A percentile compares a stretch with the other conserved stretches of the same genome.
These are phyloP conservation scores for Cyberlindnera sargentensis DNA, from an alignment of 805 yeast species.

Conservation along the genomic window DNA sequence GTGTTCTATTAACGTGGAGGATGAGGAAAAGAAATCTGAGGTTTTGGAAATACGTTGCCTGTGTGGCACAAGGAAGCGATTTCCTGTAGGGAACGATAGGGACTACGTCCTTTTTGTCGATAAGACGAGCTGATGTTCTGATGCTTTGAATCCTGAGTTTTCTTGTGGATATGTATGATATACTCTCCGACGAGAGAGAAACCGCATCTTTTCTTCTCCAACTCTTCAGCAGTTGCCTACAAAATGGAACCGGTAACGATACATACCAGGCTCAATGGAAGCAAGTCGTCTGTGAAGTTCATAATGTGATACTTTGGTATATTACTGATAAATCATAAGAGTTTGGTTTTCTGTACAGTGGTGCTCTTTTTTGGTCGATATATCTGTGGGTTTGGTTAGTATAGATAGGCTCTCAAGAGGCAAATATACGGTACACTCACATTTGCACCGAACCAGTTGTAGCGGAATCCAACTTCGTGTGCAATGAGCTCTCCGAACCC, in stretches of 20 bases:
- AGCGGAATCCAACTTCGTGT: conserved; percentile 80
- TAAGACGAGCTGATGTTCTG: conserved; percentile 1
- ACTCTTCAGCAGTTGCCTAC: too few relatives aligned
- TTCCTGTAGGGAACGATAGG: conserved; percentile 53
- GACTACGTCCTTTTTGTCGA: conserved; percentile 43
- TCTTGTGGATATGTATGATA: too few relatives aligned
- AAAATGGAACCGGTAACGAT: too few relatives aligned
- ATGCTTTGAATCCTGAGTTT: too few relatives aligned
- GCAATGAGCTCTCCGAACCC: conserved; percentile 96
- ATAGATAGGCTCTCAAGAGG: neutral
- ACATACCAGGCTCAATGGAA: too few relatives aligned
- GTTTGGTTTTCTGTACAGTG: conserved; percentile 11
- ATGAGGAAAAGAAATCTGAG: conserved; percentile 40
- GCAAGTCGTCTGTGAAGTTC: too few relatives aligned
- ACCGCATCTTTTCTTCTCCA: too few relatives aligned
- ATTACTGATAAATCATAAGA: conserved; percentile 3
- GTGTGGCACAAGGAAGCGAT: conserved; percentile 49
- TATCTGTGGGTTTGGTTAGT: conserved; percentile 11
- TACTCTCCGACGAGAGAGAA: too few relatives aligned
- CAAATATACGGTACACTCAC: conserved; percentile 27
- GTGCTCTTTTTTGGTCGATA: conserved; percentile 30
- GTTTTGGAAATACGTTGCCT: conserved; percentile 41
- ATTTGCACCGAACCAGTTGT: conserved; percentile 68
- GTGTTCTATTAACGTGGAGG: conserved; percentile 32
- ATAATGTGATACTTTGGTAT: too few relatives aligned